Base-by-base conservation (phyloP, 208 protist species). In the Spongospora subterranea region DNA sequence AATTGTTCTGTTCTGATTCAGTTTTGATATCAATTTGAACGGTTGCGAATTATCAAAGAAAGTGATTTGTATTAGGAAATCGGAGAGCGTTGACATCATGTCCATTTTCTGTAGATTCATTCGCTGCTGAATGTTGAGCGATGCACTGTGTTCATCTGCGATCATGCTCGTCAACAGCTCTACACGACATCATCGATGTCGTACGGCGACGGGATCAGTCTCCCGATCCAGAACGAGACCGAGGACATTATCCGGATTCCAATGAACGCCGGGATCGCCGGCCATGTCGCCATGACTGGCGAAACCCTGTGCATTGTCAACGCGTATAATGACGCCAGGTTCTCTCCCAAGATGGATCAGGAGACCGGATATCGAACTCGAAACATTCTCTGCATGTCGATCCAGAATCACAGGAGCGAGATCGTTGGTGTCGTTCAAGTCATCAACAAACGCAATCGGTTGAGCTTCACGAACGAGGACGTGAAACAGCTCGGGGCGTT, bases 271-370 rank as follows among this genome's bases (percentile, higher is more conserved):
- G 92, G 92, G 29, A 93, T 93, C 40, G 92, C 92, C 41, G 92
- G 92, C 0, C 45, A 92, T 77, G 92, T 93, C 32, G 92, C 77
- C 0, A 41, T 41, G 39, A 93, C 89, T 40, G 93, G 93, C 0
- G 76, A 95, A 90, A 90, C 65, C 11, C 35, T 94, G 29, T 93
- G 90, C 46, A 95, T 95, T 50, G 43, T 40, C 32, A 94, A 95
- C 71, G 94, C 94, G 45, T 95, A 95, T 65, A n/a, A 6, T 13
- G 94, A 95, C 89, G 0, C 41, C n/a, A 54, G 94, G n/a, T 95
- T 95, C 92, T 94, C 94, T 60, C 50, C 17, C 0, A 65, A 90
- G 45, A 53, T 95, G 13, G 94, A 95, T 82, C 66, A 89, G 60
- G 39, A 89, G 43, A 95, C 94, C 38, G 94, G 94, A 29, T 95